A percentile compares a stretch with the other conserved stretches of the same genome.
phyloP scores from a whole-genome alignment of 805 yeast species.

The Saturnispora dispora region DNA sequence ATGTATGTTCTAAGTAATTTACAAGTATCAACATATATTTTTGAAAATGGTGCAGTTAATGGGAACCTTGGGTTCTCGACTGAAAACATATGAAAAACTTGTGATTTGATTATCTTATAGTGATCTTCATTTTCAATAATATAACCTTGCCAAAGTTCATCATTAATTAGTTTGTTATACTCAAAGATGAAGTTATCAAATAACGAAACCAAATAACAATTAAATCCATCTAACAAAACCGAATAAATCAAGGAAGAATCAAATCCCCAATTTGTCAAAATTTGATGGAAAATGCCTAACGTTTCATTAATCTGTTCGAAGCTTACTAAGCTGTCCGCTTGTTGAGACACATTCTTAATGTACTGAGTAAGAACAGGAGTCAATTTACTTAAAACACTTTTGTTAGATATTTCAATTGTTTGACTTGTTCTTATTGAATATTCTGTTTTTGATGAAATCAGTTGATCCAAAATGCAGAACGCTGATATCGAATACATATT shows the following conservation, averaged over 20 bases:
- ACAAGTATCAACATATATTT: conserved; percentile 81
- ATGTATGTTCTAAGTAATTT: conserved; percentile 61
- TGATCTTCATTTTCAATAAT: conserved; percentile 49
- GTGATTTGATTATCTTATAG: conserved; percentile 51
- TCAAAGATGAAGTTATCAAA: conserved; percentile 48
- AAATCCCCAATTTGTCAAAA: conserved; percentile 65
- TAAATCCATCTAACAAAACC: conserved; percentile 48
- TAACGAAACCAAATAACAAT: conserved; percentile 48
- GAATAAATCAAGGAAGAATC: conserved; percentile 52
- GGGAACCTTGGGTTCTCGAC: conserved; percentile 35
- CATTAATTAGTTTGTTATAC: conserved; percentile 53
- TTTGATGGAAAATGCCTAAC: conserved; percentile 63
- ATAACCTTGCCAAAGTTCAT: conserved; percentile 87
- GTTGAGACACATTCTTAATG: conserved; percentile 33
- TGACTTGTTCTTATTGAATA: conserved; percentile 53
- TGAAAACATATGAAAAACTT: conserved; percentile 24
- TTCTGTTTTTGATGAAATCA: conserved; percentile 53
- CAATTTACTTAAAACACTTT: conserved; percentile 49
- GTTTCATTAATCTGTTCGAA: conserved; percentile 39
- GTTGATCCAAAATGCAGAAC: conserved; percentile 67
- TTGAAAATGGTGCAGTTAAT: conserved; percentile 75
- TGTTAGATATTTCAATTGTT: conserved; percentile 69
- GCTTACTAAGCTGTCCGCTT: conserved; percentile 38
- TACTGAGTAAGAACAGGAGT: conserved; percentile 48
- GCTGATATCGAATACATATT: conserved; percentile 61